A percentile compares a stretch with the other conserved stretches of the same genome.
These are phyloP conservation scores for Calonectria crousiana DNA, from an alignment of 2,329 filamentous ascomycete genomes.

Conservation along the genomic window DNA sequence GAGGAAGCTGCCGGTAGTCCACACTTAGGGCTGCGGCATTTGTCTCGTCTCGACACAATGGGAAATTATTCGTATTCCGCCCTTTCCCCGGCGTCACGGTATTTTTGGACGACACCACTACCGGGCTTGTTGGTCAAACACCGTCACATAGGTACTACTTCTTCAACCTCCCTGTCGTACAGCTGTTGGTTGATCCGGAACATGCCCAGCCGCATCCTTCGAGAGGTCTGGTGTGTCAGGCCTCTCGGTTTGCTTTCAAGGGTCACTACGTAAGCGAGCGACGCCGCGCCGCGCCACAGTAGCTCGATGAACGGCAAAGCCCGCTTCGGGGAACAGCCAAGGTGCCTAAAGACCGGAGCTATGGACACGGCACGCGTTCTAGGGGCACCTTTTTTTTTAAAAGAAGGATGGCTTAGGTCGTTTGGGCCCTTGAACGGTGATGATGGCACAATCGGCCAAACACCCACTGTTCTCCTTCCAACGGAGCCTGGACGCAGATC, in stretches of 20 bases:
- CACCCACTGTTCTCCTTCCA: background rate
- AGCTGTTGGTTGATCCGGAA: background rate
- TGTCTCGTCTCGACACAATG: background rate
- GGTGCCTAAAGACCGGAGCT: background rate
- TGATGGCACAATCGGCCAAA: background rate
- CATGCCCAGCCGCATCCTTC: background rate
- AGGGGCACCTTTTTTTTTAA: background rate
- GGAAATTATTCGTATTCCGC: conserved; percentile 11
- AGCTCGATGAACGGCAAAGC: background rate
- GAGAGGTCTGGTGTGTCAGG: background rate
- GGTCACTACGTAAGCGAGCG: background rate
- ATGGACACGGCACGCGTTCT: background rate
- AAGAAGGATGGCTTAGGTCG: background rate
- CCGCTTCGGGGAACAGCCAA: background rate
- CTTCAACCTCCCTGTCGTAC: background rate
- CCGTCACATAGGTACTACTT: background rate
- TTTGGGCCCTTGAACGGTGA: background rate
- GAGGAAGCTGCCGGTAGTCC: background rate
- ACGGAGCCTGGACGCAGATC: background rate
- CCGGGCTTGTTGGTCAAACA: background rate
- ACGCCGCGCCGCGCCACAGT: background rate
- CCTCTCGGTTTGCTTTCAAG: background rate
- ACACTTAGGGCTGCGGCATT: conserved; percentile 21
- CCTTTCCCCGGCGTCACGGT: background rate
- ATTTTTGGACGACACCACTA: background rate